Conservation (phyloP, 331 rosid species). For the Cydonia oblonga region DNA sequence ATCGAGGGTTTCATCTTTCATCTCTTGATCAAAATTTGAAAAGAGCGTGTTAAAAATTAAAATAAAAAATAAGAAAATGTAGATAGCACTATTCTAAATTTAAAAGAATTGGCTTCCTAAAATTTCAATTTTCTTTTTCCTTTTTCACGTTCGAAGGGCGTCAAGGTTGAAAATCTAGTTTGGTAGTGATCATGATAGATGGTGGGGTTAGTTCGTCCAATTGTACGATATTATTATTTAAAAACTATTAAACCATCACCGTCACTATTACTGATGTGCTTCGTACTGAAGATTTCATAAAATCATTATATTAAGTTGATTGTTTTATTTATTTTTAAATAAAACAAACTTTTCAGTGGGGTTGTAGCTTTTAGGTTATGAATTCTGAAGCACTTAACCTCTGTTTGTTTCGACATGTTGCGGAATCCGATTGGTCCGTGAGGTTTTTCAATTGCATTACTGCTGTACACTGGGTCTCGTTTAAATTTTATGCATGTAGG, state of each 20-base stretch:
- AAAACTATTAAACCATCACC: background rate
- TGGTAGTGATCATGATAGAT: slow-evolving; percentile 13
- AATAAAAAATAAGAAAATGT: too few species aligned
- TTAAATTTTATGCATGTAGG: too few species aligned
- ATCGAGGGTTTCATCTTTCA: too few species aligned
- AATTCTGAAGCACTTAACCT: background rate
- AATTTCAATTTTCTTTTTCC: background rate
- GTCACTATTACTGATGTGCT: background rate
- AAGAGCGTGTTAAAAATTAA: too few species aligned
- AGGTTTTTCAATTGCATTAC: background rate
- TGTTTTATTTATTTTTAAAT: too few species aligned
- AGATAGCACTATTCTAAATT: too few species aligned
- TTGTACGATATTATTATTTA: background rate
- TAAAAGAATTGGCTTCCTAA: background rate
- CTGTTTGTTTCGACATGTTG: background rate
- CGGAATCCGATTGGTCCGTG: background rate
- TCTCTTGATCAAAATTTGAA: too few species aligned
- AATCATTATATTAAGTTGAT: background rate
- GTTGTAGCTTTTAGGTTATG: background rate
- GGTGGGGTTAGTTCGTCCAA: slow-evolving; percentile 8
- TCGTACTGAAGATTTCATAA: slow-evolving; percentile 4
- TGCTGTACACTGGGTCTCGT: too few species aligned
- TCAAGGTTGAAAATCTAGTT: background rate
- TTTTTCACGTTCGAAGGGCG: background rate
- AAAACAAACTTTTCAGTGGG: background rate